A percentile compares a stretch with the other conserved stretches of the same genome.
phyloP scores from a whole-genome alignment of 2,329 filamentous ascomycete species.

The Magnaporthales sp. region DNA sequence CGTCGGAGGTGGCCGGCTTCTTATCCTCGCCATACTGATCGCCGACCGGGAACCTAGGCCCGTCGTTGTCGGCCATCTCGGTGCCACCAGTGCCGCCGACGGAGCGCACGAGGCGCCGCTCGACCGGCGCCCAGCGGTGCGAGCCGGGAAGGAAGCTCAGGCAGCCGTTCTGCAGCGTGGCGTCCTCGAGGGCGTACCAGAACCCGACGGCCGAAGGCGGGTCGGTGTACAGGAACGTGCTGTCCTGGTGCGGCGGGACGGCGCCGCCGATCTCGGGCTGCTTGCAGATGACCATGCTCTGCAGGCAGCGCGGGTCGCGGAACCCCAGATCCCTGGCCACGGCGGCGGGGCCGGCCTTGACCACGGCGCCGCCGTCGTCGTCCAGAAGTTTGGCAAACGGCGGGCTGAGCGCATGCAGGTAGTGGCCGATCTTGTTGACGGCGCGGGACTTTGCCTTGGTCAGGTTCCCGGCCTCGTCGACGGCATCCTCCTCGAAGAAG shows the following conservation, averaged over 20 bases:
- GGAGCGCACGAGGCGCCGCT: constrained; percentile 66
- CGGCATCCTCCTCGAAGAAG: constrained; percentile 96
- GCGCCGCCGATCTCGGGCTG: constrained; percentile 92
- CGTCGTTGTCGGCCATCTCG: constrained; percentile 63
- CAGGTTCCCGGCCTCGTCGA: constrained; percentile 55
- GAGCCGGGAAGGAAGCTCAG: constrained; percentile 78
- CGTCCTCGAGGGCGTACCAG: constrained; percentile 96
- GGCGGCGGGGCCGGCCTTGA: constrained; percentile 35
- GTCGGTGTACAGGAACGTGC: constrained; percentile 83
- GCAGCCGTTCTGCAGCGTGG: constrained; percentile 78
- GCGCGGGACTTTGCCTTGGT: constrained; percentile 72
- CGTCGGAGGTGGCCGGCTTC: constrained; percentile 9
- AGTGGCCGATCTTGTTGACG: constrained; percentile 85
- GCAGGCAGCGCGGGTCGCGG: constrained; percentile 65
- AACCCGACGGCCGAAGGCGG: constrained; percentile 86
- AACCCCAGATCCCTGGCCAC: constrained; percentile 69
- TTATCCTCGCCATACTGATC: constrained; percentile 34
- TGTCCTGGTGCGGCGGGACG: constrained; percentile 87
- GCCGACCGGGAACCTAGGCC: constrained; percentile 54
- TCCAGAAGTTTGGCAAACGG: constrained; percentile 56
- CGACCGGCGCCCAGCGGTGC: constrained; percentile 62
- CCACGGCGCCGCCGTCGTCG: constrained; percentile 12
- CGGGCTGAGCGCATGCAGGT: constrained; percentile 59
- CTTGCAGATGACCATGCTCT: constrained; percentile 98
- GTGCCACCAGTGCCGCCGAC: constrained; percentile 42